A percentile compares a stretch with the other conserved stretches of the same genome.
Conservation (phyloP, 495 filamentous ascomycete species). For the Neurospora sp. region DNA sequence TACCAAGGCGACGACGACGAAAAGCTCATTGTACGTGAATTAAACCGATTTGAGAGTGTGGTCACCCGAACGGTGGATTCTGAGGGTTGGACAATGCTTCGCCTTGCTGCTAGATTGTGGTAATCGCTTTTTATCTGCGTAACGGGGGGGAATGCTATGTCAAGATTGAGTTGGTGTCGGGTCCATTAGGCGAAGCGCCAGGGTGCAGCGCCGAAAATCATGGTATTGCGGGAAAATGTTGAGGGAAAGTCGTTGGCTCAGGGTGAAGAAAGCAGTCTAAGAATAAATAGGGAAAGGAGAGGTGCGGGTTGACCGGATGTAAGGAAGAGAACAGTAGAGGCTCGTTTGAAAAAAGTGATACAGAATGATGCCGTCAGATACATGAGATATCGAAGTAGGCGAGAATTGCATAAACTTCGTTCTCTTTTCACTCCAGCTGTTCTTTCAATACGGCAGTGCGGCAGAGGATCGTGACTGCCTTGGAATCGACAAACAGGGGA, state of each 20-base stretch:
- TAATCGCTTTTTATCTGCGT: background rate
- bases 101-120: background rate
- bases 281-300: background rate
- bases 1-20: background rate
- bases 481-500: background rate
- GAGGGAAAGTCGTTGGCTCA: background rate
- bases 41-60: background rate
- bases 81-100: background rate
- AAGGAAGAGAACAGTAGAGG: background rate
- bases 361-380: background rate
- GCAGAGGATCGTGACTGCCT: background rate
- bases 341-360: background rate
- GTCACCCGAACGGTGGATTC: no score
- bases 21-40: background rate
- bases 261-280: background rate
- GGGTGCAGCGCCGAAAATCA: background rate
- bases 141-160: background rate
- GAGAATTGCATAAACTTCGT: background rate
- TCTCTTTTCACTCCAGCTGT: background rate
- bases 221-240: background rate
- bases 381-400: background rate
- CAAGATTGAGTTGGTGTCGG: background rate
- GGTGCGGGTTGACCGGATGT: background rate
- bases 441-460: background rate
- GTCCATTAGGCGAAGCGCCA: background rate